A percentile compares a stretch with the other conserved stretches of the same genome.
Evolutionary conservation across 768 basidiomycete genomes (phyloP).

Genomic region (Ramaria sp.): DNA sequence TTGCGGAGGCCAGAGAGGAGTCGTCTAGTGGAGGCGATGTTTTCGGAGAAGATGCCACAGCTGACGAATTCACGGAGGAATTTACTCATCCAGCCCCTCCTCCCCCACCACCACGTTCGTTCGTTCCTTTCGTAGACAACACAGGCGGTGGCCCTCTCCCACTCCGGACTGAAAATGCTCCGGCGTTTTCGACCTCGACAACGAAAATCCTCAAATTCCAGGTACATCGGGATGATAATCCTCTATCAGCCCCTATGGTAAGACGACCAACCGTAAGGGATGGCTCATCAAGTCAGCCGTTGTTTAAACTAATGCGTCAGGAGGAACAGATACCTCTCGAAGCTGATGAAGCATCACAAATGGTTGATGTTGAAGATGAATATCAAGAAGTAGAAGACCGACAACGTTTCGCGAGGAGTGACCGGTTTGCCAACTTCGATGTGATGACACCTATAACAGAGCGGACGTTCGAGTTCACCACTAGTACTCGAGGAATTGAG

Average conservation of each 20-base stretch:
- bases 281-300: neutral
- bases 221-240: slow-evolving; percentile 16
- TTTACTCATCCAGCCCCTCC: slow-evolving; percentile 5
- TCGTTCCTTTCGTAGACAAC: slow-evolving; percentile 16
- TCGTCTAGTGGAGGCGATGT: slow-evolving; percentile 12
- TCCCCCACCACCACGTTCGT: slow-evolving; percentile 7
- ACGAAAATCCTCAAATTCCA: slow-evolving; percentile 11
- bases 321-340: neutral
- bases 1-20: slow-evolving; percentile 18
- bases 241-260: neutral
- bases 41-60: slow-evolving; percentile 4
- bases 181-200: slow-evolving; percentile 4
- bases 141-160: neutral
- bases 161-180: slow-evolving; percentile 12
- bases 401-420: slow-evolving; percentile 44
- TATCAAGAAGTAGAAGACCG: slow-evolving; percentile 16
- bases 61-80: slow-evolving; percentile 9
- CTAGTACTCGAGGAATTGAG: slow-evolving; percentile 39
- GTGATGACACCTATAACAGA: slow-evolving; percentile 99
- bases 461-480: slow-evolving; percentile 78
- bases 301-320: neutral
- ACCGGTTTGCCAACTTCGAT: slow-evolving; percentile 73
- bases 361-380: slow-evolving; percentile 15
- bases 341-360: slow-evolving; percentile 7
- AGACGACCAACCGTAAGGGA: neutral